Evolutionary conservation across 805 yeast species (phyloP).

Genomic region (Spathaspora gorwiae): DNA sequence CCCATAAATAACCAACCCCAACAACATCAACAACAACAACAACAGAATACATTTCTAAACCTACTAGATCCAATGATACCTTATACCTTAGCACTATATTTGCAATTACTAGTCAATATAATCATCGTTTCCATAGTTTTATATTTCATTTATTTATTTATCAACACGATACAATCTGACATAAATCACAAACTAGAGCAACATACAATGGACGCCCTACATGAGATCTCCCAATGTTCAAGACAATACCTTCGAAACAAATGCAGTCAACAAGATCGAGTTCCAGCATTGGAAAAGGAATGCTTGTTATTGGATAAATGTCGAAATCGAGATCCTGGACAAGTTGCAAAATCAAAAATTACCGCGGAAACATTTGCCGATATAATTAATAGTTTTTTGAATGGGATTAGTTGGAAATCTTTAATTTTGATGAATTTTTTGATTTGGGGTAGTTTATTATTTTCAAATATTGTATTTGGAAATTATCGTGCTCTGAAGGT

Average conservation of each 20-base stretch:
- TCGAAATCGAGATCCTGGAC: constrained; percentile 72
- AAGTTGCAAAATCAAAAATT: constrained; percentile 61
- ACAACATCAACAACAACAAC: background rate
- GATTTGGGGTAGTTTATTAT: constrained; percentile 48
- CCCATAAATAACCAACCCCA: background rate
- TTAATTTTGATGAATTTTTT: constrained; percentile 45
- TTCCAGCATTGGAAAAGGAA: constrained; percentile 66
- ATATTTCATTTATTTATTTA: constrained; percentile 47
- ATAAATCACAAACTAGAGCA: constrained; percentile 66
- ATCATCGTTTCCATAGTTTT: constrained; percentile 47
- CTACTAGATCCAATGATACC: constrained; percentile 47
- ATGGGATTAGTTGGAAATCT: constrained; percentile 67
- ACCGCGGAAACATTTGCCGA: constrained; percentile 83
- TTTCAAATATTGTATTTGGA: constrained; percentile 50
- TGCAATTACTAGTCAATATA: constrained; percentile 60
- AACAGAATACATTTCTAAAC: background rate
- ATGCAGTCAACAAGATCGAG: constrained; percentile 60
- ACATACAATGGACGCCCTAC: constrained; percentile 53
- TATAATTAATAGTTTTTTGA: constrained; percentile 69
- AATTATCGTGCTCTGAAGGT: constrained; percentile 18
- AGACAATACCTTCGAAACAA: constrained; percentile 66
- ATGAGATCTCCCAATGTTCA: constrained; percentile 65
- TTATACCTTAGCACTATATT: constrained; percentile 52
- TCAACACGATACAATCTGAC: constrained; percentile 58
- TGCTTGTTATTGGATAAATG: constrained; percentile 80